These are phyloP conservation scores for Ricinus communis DNA, from an alignment of 345 rosid species.

Conservation along the genomic window DNA sequence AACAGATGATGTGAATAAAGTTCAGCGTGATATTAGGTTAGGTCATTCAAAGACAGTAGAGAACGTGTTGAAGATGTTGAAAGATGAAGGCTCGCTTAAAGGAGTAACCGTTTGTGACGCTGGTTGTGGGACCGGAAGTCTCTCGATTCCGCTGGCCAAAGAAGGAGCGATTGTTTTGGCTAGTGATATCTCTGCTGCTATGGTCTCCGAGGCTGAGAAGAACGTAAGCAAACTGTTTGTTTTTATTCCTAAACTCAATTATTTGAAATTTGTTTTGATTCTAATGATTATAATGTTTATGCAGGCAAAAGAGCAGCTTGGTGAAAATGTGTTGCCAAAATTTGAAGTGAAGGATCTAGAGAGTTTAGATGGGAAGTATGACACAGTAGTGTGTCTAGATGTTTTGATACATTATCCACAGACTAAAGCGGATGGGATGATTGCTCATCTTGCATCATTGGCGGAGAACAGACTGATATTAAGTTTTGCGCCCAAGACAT, in stretches of 20 bases:
- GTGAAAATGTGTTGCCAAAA: slow-evolving; percentile 51
- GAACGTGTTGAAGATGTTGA: slow-evolving; percentile 66
- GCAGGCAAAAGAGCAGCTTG: slow-evolving; percentile 74
- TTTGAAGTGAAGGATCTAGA: slow-evolving; percentile 86
- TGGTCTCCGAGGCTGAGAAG: slow-evolving; percentile 88
- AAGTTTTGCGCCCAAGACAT: slow-evolving; percentile 92
- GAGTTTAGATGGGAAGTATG: slow-evolving; percentile 72
- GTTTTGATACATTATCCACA: slow-evolving; percentile 95
- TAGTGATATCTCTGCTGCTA: slow-evolving; percentile 88
- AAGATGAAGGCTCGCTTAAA: slow-evolving; percentile 63
- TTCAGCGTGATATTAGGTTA: slow-evolving; percentile 73
- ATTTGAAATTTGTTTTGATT: no score
- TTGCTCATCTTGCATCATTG: slow-evolving; percentile 86
- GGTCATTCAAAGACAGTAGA: slow-evolving; percentile 91
- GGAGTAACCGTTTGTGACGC: slow-evolving; percentile 92
- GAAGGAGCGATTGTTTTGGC: slow-evolving; percentile 86
- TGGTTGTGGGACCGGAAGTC: slow-evolving; percentile 84
- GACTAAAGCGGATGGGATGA: slow-evolving; percentile 90
- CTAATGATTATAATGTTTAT: neutral
- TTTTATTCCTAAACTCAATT: no score
- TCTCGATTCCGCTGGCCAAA: slow-evolving; percentile 77
- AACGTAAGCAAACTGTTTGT: slow-evolving; percentile 38
- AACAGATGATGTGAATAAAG: slow-evolving; percentile 81
- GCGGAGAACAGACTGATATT: slow-evolving; percentile 73
- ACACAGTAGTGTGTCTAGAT: slow-evolving; percentile 84